Conservation (phyloP, 192 early-diverging fungal genomes). For the Thamnidium elegans region DNA sequence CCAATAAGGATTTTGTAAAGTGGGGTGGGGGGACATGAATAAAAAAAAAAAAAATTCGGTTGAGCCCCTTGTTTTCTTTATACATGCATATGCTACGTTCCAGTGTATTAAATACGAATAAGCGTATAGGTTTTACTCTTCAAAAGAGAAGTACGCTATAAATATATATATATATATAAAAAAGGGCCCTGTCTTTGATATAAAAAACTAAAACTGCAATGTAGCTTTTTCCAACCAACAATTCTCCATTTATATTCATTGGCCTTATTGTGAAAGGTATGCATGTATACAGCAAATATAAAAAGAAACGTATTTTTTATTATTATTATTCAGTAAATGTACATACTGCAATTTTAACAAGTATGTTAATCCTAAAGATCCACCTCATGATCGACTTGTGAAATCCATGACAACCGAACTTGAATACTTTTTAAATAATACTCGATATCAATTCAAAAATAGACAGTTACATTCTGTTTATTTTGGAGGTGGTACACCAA, state of each 20-base stretch:
- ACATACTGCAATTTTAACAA: slow-evolving; percentile 62
- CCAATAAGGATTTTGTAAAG: too few relatives aligned
- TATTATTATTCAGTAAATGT: slow-evolving; percentile 39
- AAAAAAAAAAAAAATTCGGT: not conserved
- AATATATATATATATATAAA: not conserved
- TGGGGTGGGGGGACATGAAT: too few relatives aligned
- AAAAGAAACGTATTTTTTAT: not conserved
- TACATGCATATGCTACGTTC: not conserved
- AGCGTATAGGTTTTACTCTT: not conserved
- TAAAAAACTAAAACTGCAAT: slow-evolving; percentile 4
- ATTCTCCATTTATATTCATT: slow-evolving; percentile 52
- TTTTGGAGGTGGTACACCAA: slow-evolving; percentile 59
- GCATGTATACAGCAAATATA: not conserved
- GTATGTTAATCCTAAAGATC: slow-evolving; percentile 43
- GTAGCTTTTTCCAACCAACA: not conserved
- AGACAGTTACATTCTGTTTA: slow-evolving; percentile 46
- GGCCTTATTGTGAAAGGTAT: slow-evolving; percentile 57
- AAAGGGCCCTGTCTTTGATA: not conserved
- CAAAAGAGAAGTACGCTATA: not conserved
- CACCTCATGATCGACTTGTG: slow-evolving; percentile 45
- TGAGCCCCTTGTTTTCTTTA: not conserved
- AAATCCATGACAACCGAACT: slow-evolving; percentile 39
- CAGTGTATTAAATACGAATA: not conserved
- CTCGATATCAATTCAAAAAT: slow-evolving; percentile 26
- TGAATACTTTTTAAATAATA: slow-evolving; percentile 31